A percentile compares a stretch with the other conserved stretches of the same genome.
Evolutionary conservation across 106 monocot genomes (phyloP).

Genomic region (Dendrobium catenatum): DNA sequence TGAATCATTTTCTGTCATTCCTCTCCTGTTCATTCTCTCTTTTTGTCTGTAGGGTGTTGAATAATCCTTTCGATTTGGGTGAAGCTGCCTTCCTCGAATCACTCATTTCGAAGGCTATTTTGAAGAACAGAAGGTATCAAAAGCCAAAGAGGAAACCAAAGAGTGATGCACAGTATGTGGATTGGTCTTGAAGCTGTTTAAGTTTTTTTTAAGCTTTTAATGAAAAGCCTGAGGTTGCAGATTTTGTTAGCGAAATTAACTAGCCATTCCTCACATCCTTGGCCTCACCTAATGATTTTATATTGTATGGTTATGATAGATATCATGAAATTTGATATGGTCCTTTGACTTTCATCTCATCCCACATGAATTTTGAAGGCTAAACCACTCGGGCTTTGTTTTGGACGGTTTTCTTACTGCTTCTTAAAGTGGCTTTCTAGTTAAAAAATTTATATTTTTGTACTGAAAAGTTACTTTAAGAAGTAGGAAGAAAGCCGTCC

Average conservation of each 20-base stretch:
- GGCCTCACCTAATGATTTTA: too few relatives aligned
- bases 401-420: too few relatives aligned
- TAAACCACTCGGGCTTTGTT: too few relatives aligned
- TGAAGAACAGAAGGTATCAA: constrained; percentile 63
- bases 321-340: too few relatives aligned
- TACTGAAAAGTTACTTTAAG: too few relatives aligned
- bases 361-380: too few relatives aligned
- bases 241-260: neutral
- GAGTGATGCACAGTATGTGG: neutral
- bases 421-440: too few relatives aligned
- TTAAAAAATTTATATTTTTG: too few relatives aligned
- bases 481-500: too few relatives aligned
- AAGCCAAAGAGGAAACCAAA: constrained; percentile 9
- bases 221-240: neutral
- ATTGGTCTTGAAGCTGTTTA: neutral
- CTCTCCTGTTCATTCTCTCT: neutral
- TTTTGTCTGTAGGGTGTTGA: constrained; percentile 32
- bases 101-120: constrained; percentile 51
- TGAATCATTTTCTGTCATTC: neutral
- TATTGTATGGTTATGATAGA: too few relatives aligned
- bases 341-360: too few relatives aligned
- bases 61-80: constrained; percentile 46
- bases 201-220: too few relatives aligned
- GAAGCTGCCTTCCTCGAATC: constrained; percentile 66
- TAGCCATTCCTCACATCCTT: neutral